phyloP scores from a whole-genome alignment of 2,329 filamentous ascomycete species.

The Claviceps pazoutovae region DNA sequence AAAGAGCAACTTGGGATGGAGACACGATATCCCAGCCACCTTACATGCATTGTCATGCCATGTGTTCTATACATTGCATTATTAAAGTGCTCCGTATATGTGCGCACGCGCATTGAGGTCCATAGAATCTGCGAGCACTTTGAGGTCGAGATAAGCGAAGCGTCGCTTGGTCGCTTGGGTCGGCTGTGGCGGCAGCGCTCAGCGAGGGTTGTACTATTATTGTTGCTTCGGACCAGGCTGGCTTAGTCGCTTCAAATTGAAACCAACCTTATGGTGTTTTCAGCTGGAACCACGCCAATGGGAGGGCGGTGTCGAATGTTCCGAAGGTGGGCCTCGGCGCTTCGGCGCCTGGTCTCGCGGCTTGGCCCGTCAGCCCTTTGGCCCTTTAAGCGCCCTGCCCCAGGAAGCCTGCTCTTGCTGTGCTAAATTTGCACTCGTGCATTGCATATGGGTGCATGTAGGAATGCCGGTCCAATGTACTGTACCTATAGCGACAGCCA shows the following conservation, averaged over 20 bases:
- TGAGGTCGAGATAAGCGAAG: neutral
- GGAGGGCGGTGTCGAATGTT: neutral
- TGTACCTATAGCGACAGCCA: too few species aligned
- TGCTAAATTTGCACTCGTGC: neutral
- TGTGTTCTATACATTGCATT: too few species aligned
- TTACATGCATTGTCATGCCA: neutral
- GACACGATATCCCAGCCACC: neutral
- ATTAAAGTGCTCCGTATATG: neutral
- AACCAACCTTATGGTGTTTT: neutral
- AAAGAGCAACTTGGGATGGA: neutral
- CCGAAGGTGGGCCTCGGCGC: neutral
- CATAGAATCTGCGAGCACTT: neutral
- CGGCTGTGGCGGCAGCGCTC: neutral
- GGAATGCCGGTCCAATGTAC: neutral
- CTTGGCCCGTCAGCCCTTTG: constrained; percentile 2
- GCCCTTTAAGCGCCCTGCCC: neutral
- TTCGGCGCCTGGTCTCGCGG: constrained; percentile 1
- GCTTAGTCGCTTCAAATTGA: neutral
- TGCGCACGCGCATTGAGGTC: neutral
- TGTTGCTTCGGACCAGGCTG: neutral
- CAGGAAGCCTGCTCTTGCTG: neutral
- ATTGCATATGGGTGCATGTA: too few species aligned
- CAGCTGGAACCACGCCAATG: neutral
- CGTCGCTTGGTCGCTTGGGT: neutral
- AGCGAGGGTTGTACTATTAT: neutral